These are phyloP conservation scores for Fusarium zealandicum DNA, from an alignment of 2,329 filamentous ascomycete species.

Conservation along the genomic window DNA sequence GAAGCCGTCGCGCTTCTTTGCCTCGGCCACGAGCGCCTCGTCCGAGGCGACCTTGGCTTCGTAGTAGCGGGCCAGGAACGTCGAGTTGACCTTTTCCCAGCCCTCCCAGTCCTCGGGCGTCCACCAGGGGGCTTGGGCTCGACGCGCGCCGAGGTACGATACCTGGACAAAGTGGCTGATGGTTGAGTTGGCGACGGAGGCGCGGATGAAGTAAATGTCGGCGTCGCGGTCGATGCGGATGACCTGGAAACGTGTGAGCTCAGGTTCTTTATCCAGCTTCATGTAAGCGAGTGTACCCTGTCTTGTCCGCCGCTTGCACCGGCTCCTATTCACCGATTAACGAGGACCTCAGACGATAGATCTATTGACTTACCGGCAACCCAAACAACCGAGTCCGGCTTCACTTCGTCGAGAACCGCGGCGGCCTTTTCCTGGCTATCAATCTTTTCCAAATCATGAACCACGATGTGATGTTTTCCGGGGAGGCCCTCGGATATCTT, in stretches of 20 bases:
- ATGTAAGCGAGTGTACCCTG: constrained; percentile 18
- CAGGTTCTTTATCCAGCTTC: not conserved
- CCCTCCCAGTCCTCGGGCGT: constrained; percentile 52
- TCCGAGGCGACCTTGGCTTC: constrained; percentile 64
- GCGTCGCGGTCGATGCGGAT: constrained; percentile 39
- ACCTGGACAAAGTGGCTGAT: constrained; percentile 67
- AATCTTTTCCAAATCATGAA: constrained; percentile 73
- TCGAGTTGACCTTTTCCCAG: constrained; percentile 48
- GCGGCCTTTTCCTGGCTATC: constrained; percentile 61
- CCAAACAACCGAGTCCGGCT: constrained; percentile 70
- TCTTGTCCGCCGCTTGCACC: constrained; percentile 51
- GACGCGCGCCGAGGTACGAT: constrained; percentile 62
- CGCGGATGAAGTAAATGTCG: constrained; percentile 35
- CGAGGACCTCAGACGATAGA: not conserved
- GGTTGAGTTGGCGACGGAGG: constrained; percentile 32
- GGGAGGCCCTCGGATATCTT: constrained; percentile 61
- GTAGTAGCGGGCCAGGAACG: constrained; percentile 57
- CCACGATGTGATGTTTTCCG: constrained; percentile 68
- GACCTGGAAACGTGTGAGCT: constrained; percentile 29
- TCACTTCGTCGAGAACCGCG: constrained; percentile 63
- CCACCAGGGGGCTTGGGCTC: constrained; percentile 59
- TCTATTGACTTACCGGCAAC: constrained; percentile 53
- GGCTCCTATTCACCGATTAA: constrained; percentile 28
- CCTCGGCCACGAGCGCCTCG: constrained; percentile 56
- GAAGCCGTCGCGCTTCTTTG: constrained; percentile 47